A percentile compares a stretch with the other conserved stretches of the same genome.
phyloP scores from a whole-genome alignment of 116 monocot genomes.

The Phalaenopsis hybrid region DNA sequence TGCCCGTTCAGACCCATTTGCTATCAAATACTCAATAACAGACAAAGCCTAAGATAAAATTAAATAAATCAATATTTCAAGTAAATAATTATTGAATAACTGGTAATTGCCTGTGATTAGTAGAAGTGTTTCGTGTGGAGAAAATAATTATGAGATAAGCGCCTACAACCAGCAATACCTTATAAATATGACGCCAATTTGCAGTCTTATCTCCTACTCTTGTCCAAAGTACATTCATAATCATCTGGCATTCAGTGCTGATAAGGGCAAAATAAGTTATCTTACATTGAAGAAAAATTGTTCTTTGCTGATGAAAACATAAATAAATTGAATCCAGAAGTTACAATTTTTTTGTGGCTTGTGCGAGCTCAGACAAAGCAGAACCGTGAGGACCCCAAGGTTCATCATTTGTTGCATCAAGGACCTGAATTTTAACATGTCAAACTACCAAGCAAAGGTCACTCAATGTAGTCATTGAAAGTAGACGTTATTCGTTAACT shows the following conservation, averaged over 20 bases:
- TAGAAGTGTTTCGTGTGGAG: slow-evolving; percentile 5
- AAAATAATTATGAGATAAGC: slow-evolving; percentile 4
- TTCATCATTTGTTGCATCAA: slow-evolving; percentile 64
- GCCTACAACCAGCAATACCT: slow-evolving; percentile 36
- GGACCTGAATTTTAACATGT: slow-evolving; percentile 34
- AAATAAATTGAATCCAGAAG: slow-evolving; percentile 1
- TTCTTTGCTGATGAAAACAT: not conserved
- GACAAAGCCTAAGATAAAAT: slow-evolving; percentile 57
- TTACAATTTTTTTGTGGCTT: slow-evolving; percentile 57
- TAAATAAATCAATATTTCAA: slow-evolving; percentile 2
- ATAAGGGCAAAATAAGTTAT: slow-evolving; percentile 3
- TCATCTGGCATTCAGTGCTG: slow-evolving; percentile 52
- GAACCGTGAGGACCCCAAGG: slow-evolving; percentile 77
- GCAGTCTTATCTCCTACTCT: slow-evolving; percentile 37
- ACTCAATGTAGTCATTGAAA: not conserved
- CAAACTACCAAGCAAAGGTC: not conserved
- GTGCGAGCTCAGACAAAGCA: slow-evolving; percentile 44
- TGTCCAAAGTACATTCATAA: slow-evolving; percentile 67
- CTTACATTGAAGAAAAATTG: not conserved
- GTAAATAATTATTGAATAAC: not conserved
- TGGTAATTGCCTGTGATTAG: not conserved
- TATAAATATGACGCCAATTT: slow-evolving; percentile 91
- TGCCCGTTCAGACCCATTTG: slow-evolving; percentile 87
- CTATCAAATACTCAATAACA: slow-evolving; percentile 88
- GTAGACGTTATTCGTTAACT: not conserved